Evolutionary conservation across 2,329 filamentous ascomycete species (phyloP).

Genomic region (Herpotrichia juniperi): DNA sequence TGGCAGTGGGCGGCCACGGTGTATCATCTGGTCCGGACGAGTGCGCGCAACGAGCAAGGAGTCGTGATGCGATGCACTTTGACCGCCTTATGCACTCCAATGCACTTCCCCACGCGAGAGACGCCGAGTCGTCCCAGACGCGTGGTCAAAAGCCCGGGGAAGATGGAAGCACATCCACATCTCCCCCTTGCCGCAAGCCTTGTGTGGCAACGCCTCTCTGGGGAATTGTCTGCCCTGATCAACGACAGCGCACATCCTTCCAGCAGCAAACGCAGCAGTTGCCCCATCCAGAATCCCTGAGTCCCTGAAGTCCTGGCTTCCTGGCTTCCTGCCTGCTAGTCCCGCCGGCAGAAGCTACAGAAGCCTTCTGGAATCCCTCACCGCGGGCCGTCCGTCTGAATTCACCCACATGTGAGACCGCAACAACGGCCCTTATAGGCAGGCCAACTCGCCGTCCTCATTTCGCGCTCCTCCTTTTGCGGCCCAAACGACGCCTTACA

Average conservation of each 20-base stretch:
- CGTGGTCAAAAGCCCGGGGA: conserved; percentile 21
- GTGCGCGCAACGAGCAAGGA: not conserved
- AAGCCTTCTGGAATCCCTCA: conserved; percentile 4
- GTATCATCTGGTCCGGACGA: not conserved
- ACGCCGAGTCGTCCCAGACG: conserved; percentile 18
- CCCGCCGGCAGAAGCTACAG: not conserved
- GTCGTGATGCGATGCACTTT: conserved; percentile 3
- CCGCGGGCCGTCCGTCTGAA: conserved; percentile 5
- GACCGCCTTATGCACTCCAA: conserved; percentile 26
- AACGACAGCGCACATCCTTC: not conserved
- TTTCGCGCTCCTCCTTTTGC: conserved; percentile 19
- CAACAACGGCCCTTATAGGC: conserved; percentile 5
- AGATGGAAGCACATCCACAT: conserved; percentile 7
- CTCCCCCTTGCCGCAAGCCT: conserved; percentile 13
- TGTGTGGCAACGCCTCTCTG: not conserved
- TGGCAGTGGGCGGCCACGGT: not conserved
- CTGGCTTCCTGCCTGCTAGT: too few relatives aligned
- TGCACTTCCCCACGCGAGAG: conserved; percentile 26
- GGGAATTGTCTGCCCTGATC: not conserved
- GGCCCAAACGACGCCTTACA: conserved; percentile 17
- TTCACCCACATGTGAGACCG: conserved; percentile 11
- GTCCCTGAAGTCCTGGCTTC: conserved; percentile 3
- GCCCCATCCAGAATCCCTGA: conserved; percentile 6
- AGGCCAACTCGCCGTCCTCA: conserved; percentile 5
- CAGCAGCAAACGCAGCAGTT: conserved; percentile 1